Evolutionary conservation across 768 basidiomycete genomes (phyloP).

Genomic region (Agrocybe pediades): DNA sequence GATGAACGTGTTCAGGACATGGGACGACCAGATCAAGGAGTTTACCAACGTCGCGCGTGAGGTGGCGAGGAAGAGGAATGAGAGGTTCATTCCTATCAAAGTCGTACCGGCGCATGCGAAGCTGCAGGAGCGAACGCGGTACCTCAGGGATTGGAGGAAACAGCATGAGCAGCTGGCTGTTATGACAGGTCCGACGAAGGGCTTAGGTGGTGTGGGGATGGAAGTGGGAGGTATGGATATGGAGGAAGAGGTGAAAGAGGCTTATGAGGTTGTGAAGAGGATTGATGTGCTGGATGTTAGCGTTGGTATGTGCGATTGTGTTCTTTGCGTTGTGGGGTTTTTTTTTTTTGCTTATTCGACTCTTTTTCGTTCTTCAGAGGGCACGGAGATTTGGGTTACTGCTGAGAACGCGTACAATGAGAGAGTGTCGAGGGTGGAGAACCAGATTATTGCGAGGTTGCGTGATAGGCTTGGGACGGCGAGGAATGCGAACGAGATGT

Average conservation of each 20-base stretch:
- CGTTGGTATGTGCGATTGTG: constrained; percentile 55
- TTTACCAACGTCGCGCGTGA: constrained; percentile 93
- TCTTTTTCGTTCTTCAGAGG: constrained; percentile 54
- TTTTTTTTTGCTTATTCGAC: neutral
- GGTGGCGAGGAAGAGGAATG: constrained; percentile 83
- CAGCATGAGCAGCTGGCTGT: constrained; percentile 97
- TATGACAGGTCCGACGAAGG: constrained; percentile 95
- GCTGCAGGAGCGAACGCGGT: constrained; percentile 84
- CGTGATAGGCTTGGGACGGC: constrained; percentile 93
- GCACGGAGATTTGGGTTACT: constrained; percentile 96
- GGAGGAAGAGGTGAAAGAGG: constrained; percentile 96
- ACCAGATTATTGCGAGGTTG: constrained; percentile 94
- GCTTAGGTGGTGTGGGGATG: constrained; percentile 66
- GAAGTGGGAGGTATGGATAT: constrained; percentile 93
- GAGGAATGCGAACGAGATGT: constrained; percentile 99
- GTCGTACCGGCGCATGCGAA: constrained; percentile 89
- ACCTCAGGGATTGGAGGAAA: constrained; percentile 90
- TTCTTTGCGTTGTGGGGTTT: neutral
- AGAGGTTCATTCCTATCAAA: constrained; percentile 97
- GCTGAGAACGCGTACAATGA: constrained; percentile 99
- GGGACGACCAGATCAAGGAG: constrained; percentile 91
- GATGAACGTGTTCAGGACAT: constrained; percentile 77
- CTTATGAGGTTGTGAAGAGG: constrained; percentile 96
- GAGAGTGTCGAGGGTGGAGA: constrained; percentile 95
- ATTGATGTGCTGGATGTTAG: constrained; percentile 97